Percentiles rank a stretch among this genome's conserved stretches.
These are phyloP conservation scores for Kazachstania sp. DNA, from an alignment of 1,139 yeast genomes.

Conservation along the genomic window DNA sequence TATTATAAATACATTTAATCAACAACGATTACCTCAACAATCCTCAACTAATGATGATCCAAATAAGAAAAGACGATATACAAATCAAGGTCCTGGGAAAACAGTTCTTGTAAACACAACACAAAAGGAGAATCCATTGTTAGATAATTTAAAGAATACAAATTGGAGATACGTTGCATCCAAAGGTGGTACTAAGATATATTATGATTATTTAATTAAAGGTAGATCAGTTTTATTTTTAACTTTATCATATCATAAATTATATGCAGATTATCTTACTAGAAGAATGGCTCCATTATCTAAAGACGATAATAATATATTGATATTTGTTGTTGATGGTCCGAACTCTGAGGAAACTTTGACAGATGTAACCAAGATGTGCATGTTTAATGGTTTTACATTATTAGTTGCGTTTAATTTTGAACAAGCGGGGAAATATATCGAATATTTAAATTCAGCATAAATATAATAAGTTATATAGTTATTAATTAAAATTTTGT, in stretches of 20 bases:
- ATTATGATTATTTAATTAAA: conserved; percentile 57
- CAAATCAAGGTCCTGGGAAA: conserved; percentile 12
- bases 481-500: neutral
- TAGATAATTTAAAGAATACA: conserved; percentile 41
- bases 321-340: conserved; percentile 76
- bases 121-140: conserved; percentile 54
- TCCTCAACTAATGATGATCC: conserved; percentile 1
- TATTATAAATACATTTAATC: conserved; percentile 25
- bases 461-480: neutral
- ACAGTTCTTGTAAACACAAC: conserved; percentile 42
- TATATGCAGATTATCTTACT: conserved; percentile 82
- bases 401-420: conserved; percentile 71
- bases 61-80: conserved; percentile 8
- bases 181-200: conserved; percentile 36
- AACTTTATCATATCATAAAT: conserved; percentile 71
- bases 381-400: conserved; percentile 63
- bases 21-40: conserved; percentile 7
- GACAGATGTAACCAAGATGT: conserved; percentile 59
- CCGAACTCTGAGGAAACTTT: conserved; percentile 62
- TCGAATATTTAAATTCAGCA: conserved; percentile 32
- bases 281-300: conserved; percentile 54
- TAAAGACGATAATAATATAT: conserved; percentile 46
- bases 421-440: conserved; percentile 79
- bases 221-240: conserved; percentile 65
- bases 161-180: conserved; percentile 41